Evolutionary conservation across 768 basidiomycete genomes (phyloP).

Genomic region (Mycena epipterygia): DNA sequence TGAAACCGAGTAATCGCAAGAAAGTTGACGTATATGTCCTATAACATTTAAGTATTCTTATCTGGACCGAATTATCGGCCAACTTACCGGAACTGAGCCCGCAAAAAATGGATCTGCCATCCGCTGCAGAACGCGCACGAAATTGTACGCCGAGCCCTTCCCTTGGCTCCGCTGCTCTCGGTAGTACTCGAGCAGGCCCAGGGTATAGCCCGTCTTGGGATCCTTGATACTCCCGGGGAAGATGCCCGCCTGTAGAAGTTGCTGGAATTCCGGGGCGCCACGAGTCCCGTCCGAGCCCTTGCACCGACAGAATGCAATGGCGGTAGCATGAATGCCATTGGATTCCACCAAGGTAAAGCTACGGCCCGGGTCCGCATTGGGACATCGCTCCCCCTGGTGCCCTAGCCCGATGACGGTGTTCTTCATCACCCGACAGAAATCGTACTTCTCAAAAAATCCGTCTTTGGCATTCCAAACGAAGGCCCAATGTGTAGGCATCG

Average conservation of each 20-base stretch:
- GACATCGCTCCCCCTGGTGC: not conserved
- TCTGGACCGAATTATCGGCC: no score
- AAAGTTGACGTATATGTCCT: no score
- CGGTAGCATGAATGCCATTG: not conserved
- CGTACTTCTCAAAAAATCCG: not conserved
- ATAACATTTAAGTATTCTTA: no score
- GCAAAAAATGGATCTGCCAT: slow-evolving; percentile 4
- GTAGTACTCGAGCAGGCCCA: not conserved
- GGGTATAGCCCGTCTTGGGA: no score
- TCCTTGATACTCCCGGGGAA: no score
- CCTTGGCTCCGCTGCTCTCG: not conserved
- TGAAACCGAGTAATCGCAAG: no score
- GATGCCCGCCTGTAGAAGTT: no score
- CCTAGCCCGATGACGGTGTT: not conserved
- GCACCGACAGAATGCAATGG: not conserved
- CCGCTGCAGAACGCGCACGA: no score
- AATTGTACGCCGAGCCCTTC: not conserved
- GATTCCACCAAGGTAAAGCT: not conserved
- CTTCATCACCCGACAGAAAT: not conserved
- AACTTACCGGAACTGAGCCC: no score
- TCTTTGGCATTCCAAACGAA: not conserved
- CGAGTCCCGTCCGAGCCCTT: not conserved
- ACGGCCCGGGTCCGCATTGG: not conserved
- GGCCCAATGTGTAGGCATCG: not conserved
- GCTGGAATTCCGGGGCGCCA: not conserved